These are phyloP conservation scores for Moesziomyces globuligerus DNA, from an alignment of 1,284 basidiomycete genomes.

Conservation along the genomic window DNA sequence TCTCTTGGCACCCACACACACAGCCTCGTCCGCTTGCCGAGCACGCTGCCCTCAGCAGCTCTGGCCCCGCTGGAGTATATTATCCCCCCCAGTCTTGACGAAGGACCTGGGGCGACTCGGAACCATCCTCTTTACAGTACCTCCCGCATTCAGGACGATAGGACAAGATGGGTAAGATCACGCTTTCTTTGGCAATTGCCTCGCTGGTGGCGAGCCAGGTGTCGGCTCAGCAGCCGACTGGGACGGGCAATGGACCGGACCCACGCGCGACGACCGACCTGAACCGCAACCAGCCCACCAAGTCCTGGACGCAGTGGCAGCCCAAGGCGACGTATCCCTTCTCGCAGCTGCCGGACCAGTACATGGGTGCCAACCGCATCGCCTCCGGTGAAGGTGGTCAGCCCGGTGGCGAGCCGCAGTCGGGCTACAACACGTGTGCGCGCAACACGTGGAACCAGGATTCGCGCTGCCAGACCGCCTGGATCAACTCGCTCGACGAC, in stretches of 20 bases:
- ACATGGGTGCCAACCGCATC: conserved; percentile 56
- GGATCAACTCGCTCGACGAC: conserved; percentile 60
- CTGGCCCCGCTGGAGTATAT: conserved; percentile 16
- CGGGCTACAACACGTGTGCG: conserved; percentile 56
- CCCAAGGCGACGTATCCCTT: conserved; percentile 57
- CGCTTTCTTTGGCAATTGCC: conserved; percentile 15
- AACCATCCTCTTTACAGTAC: background rate
- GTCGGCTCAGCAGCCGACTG: conserved; percentile 14
- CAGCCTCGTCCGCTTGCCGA: conserved; percentile 1
- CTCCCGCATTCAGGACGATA: background rate
- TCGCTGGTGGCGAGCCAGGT: conserved; percentile 10
- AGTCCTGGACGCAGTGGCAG: conserved; percentile 57
- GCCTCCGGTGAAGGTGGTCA: conserved; percentile 30
- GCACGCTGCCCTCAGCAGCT: background rate
- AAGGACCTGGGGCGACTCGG: no score
- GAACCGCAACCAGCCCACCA: conserved; percentile 51
- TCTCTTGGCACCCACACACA: conserved; percentile 17
- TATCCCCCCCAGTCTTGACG: no score
- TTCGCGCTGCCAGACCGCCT: conserved; percentile 61
- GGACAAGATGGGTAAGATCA: conserved; percentile 29
- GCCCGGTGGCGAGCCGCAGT: conserved; percentile 44
- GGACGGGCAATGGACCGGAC: conserved; percentile 33
- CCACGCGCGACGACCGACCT: conserved; percentile 40
- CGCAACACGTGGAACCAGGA: conserved; percentile 50
- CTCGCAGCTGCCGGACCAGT: conserved; percentile 51